Conservation (phyloP, 208 protist genomes). For the Phytomonas sp. region DNA sequence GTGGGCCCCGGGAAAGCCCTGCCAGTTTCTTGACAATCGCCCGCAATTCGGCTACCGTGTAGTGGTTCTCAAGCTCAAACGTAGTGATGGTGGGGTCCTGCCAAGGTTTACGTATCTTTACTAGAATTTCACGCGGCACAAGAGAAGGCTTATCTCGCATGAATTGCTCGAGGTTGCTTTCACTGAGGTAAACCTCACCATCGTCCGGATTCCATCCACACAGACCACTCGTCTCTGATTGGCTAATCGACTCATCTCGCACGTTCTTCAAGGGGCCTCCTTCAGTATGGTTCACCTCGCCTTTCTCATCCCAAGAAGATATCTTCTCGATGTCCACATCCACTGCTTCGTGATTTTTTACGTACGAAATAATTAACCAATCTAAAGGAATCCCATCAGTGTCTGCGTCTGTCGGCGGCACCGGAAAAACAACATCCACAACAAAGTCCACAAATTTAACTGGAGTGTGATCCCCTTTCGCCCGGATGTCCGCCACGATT, state of each 20-base stretch:
- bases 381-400: conserved; percentile 25
- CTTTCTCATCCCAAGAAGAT: conserved; percentile 8
- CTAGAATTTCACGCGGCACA: conserved; percentile 50
- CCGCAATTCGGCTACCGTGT: conserved; percentile 52
- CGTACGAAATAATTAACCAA: conserved; percentile 68
- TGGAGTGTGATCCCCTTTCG: conserved; percentile 7
- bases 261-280: background rate
- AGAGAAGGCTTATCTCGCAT: conserved; percentile 49
- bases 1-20: background rate
- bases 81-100: conserved; percentile 42
- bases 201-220: conserved; percentile 25
- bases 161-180: conserved; percentile 63
- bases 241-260: conserved; percentile 3
- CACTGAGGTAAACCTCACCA: conserved; percentile 57
- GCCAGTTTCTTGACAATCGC: conserved; percentile 17
- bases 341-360: conserved; percentile 53
- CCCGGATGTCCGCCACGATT: conserved; percentile 18
- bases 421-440: conserved; percentile 77
- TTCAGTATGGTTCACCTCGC: background rate
- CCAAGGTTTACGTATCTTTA: conserved; percentile 34
- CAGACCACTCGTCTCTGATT: conserved; percentile 2
- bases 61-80: conserved; percentile 80
- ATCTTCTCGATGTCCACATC: conserved; percentile 29
- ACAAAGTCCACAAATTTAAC: conserved; percentile 68
- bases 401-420: conserved; percentile 2